Conservation (phyloP, 2,329 filamentous ascomycete species). For the Gaeumannomyces tritici region DNA sequence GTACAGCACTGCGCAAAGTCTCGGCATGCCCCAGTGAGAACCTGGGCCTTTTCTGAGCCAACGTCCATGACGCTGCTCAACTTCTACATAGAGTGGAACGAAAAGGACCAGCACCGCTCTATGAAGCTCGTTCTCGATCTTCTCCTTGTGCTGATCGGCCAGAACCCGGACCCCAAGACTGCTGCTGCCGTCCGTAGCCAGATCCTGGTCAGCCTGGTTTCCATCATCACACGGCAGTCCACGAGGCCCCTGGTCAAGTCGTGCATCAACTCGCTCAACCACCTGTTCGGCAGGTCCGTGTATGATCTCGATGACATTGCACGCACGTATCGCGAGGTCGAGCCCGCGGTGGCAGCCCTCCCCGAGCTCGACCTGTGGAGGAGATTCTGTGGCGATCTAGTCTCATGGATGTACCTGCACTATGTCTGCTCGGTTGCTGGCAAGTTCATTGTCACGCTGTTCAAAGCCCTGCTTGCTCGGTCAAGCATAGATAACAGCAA, state of each 20-base stretch:
- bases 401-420: constrained; percentile 42
- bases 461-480: constrained; percentile 29
- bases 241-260: constrained; percentile 59
- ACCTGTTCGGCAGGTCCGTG: constrained; percentile 53
- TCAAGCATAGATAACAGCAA: constrained; percentile 12
- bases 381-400: constrained; percentile 22
- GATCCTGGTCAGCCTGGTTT: constrained; percentile 43
- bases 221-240: constrained; percentile 50
- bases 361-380: constrained; percentile 17
- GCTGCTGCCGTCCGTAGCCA: constrained; percentile 28
- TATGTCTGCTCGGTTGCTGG: constrained; percentile 51
- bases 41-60: constrained; percentile 41
- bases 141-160: constrained; percentile 37
- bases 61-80: constrained; percentile 43
- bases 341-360: constrained; percentile 14
- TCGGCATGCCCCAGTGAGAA: constrained; percentile 25
- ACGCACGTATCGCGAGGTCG: constrained; percentile 27
- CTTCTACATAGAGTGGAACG: constrained; percentile 59
- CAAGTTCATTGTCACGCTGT: constrained; percentile 49
- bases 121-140: constrained; percentile 54
- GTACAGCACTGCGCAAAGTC: constrained; percentile 50
- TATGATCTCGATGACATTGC: constrained; percentile 37
- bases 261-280: constrained; percentile 56
- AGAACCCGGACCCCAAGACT: constrained; percentile 34
- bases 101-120: constrained; percentile 53